A percentile compares a stretch with the other conserved stretches of the same genome.
Conservation (phyloP, 2,329 filamentous ascomycete species). For the Fusarium citri region DNA sequence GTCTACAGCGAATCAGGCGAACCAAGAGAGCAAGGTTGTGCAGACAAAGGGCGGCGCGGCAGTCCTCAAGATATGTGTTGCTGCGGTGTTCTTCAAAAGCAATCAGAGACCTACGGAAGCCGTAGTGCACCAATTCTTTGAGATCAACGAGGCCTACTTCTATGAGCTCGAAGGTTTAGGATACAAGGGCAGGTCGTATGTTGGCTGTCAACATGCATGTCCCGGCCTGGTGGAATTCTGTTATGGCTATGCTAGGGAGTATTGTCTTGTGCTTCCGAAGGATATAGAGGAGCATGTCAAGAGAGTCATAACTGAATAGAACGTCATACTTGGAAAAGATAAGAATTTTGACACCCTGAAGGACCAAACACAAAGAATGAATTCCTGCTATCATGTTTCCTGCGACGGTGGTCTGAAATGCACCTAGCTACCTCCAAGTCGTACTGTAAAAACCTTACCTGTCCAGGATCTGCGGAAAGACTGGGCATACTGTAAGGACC, state of each 20-base stretch:
- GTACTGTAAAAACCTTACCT: too few relatives aligned
- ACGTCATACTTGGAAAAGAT: too few relatives aligned
- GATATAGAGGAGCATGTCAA: neutral
- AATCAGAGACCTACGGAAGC: neutral
- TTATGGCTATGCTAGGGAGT: neutral
- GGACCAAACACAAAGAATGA: too few relatives aligned
- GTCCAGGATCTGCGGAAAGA: too few relatives aligned
- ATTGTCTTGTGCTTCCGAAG: neutral
- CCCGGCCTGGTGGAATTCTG: fast-evolving
- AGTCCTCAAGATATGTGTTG: neutral
- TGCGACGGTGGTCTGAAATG: too few relatives aligned
- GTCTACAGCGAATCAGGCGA: too few relatives aligned
- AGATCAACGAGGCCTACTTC: neutral
- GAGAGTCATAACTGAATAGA: neutral
- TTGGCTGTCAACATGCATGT: neutral
- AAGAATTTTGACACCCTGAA: too few relatives aligned
- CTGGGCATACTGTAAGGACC: too few relatives aligned
- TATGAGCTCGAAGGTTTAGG: neutral
- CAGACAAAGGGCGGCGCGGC: neutral
- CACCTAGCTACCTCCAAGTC: too few relatives aligned
- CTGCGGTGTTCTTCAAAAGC: fast-evolving
- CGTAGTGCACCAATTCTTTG: neutral
- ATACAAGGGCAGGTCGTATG: neutral
- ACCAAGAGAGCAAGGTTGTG: neutral
- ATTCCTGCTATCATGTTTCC: too few relatives aligned